Conservation (phyloP, 352 stramenopile species). For the Phytophthora aleatoria region DNA sequence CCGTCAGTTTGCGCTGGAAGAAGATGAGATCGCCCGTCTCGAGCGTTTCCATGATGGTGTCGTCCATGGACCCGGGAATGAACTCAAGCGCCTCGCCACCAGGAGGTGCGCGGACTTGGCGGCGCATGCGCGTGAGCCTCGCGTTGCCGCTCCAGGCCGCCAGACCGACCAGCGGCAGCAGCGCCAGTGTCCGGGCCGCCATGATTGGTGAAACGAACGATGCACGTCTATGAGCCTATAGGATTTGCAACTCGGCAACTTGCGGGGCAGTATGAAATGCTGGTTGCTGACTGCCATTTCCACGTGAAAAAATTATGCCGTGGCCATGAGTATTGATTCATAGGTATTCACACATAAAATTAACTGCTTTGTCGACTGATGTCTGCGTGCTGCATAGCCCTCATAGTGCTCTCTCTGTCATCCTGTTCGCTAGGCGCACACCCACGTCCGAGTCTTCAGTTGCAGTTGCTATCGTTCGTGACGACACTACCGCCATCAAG, state of each 20-base stretch:
- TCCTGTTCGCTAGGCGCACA: conserved; percentile 1
- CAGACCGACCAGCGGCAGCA: conserved; percentile 67
- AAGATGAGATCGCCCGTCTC: conserved; percentile 84
- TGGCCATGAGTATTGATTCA: too few species aligned
- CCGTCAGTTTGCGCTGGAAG: conserved; percentile 75
- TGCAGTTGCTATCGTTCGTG: background rate
- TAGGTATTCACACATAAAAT: conserved; percentile 24
- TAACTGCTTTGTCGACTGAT: background rate
- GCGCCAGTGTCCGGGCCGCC: conserved; percentile 43
- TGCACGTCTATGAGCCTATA: conserved; percentile 19
- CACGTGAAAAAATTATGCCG: conserved; percentile 9
- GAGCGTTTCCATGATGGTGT: conserved; percentile 87
- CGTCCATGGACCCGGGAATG: conserved; percentile 81
- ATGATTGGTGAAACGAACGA: conserved; percentile 23
- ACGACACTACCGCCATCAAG: conserved; percentile 15
- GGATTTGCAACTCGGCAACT: conserved; percentile 24
- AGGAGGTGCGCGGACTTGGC: conserved; percentile 38
- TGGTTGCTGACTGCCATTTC: background rate
- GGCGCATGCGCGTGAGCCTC: conserved; percentile 51
- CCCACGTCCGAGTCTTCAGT: conserved; percentile 8
- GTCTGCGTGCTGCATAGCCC: conserved; percentile 8
- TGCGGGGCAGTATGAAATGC: too few species aligned
- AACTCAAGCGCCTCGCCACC: conserved; percentile 59
- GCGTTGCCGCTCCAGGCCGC: conserved; percentile 76
- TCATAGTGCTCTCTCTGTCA: conserved; percentile 2